Base-by-base conservation (phyloP, 2,329 filamentous ascomycete species). In the Botrytis byssoidea region DNA sequence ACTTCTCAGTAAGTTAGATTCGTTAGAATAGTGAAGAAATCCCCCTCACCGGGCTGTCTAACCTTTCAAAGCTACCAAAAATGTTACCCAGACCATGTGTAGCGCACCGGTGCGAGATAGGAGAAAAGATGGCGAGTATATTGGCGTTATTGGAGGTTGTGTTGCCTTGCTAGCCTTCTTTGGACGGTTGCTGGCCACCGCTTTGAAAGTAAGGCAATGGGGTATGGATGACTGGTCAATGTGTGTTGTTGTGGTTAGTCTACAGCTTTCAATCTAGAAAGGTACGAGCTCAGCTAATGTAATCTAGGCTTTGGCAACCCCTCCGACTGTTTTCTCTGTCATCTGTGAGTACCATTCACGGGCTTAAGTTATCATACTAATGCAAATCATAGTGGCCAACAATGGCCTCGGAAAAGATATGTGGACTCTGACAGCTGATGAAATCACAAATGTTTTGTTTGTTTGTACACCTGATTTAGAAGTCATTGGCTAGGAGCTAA, bases 331-430 rank as follows among this genome's bases (percentile, higher is more conserved):
- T 57, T 57, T 57, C 51, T 8, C 51, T 18, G n/a, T 57, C 51
- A 57, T 57, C 7, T 57, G 51, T 29, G 16, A 57, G 51, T 57
- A 57, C 7, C 7, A 29, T 29, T 18, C 51, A 57, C 10, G n/a
- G 18, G 51, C 51, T 57, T 9, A 16, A 9, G 7, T 57, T 57
- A 57, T 57, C n/a, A 29, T 57, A 18, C n/a, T 57, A 29, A 57
- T 57, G 29, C 6, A 57, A 57, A 57, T 57, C 51, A n/a, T 14
- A 57, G 51, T 73, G 55, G 40, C 72, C 37, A 37, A 73, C 9
- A 60, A 71, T 72, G 72, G 68, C 12, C 60, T 74, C n/a, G 72
- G 72, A 25, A 70, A 65, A 57, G 72, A 71, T 40, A 61, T 74
- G n/a, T 74, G 72, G 68, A 71, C 70, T 4, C 6, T 66, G 18